These are phyloP conservation scores for Penicillium turbatum DNA, from an alignment of 495 filamentous ascomycete genomes.

Conservation along the genomic window DNA sequence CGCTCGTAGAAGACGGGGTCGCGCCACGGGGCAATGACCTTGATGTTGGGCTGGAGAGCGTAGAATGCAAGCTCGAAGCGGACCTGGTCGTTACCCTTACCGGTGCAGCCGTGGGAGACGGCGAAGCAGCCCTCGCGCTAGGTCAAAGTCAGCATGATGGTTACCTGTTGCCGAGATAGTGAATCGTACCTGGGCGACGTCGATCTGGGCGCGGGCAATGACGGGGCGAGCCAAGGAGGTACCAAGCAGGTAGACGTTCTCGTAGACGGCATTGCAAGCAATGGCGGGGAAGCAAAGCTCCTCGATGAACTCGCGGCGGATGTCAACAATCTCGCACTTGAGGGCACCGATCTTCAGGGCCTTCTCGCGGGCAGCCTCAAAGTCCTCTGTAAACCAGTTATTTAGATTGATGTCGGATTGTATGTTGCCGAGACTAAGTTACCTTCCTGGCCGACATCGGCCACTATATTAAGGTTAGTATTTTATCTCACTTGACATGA, in stretches of 20 bases:
- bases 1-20: slow-evolving; percentile 76
- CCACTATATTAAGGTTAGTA: slow-evolving; percentile 36
- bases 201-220: slow-evolving; percentile 79
- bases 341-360: slow-evolving; percentile 52
- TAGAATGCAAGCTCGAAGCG: slow-evolving; percentile 79
- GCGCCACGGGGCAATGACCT: slow-evolving; percentile 88
- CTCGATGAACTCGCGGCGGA: slow-evolving; percentile 75
- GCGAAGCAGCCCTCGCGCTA: slow-evolving; percentile 42
- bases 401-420: neutral
- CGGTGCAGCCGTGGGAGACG: slow-evolving; percentile 79
- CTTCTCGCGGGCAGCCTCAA: slow-evolving; percentile 56
- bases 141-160: neutral
- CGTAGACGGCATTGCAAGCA: slow-evolving; percentile 79
- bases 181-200: slow-evolving; percentile 49
- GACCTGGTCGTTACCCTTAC: slow-evolving; percentile 85
- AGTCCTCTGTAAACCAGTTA: slow-evolving; percentile 49
- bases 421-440: slow-evolving; percentile 7
- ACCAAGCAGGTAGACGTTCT: slow-evolving; percentile 75
- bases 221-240: slow-evolving; percentile 83
- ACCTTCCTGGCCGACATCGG: slow-evolving; percentile 61
- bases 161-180: neutral
- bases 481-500: neutral
- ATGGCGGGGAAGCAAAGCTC: slow-evolving; percentile 85
- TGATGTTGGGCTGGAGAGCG: slow-evolving; percentile 69
- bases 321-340: slow-evolving; percentile 43